These are phyloP conservation scores for Zygoascus tannicola DNA, from an alignment of 805 yeast species.

Conservation along the genomic window DNA sequence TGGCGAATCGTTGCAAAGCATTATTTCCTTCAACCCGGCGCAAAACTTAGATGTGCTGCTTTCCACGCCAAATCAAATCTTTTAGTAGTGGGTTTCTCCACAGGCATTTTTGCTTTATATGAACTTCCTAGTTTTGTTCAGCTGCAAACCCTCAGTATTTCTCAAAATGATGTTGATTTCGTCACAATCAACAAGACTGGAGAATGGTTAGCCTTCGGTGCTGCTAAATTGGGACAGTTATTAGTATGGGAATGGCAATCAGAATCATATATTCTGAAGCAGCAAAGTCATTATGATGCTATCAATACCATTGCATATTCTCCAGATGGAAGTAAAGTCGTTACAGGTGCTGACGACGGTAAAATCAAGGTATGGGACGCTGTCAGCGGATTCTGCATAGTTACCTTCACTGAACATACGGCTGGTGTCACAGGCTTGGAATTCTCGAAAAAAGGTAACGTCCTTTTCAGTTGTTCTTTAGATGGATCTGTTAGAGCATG, in stretches of 20 bases:
- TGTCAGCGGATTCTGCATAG: constrained; percentile 81
- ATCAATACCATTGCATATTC: constrained; percentile 78
- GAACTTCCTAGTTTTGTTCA: constrained; percentile 74
- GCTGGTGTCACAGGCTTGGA: constrained; percentile 81
- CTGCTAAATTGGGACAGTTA: constrained; percentile 81
- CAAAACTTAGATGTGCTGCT: constrained; percentile 68
- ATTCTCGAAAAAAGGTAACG: constrained; percentile 85
- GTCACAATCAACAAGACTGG: constrained; percentile 75
- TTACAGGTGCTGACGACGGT: constrained; percentile 95
- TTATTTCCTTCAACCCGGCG: constrained; percentile 55
- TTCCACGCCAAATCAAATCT: constrained; percentile 67
- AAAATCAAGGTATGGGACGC: constrained; percentile 96
- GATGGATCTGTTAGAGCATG: constrained; percentile 98
- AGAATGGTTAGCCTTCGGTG: constrained; percentile 96
- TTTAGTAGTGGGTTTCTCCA: constrained; percentile 78
- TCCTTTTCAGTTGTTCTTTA: constrained; percentile 78
- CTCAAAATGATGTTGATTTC: constrained; percentile 79
- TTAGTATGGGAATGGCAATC: constrained; percentile 98
- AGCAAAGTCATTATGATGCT: constrained; percentile 94
- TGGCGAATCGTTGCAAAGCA: constrained; percentile 83
- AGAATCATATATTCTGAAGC: constrained; percentile 88
- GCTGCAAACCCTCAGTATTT: constrained; percentile 84
- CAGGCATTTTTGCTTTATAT: constrained; percentile 85
- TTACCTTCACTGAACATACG: constrained; percentile 84
- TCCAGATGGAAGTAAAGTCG: constrained; percentile 87